phyloP scores from a whole-genome alignment of 495 filamentous ascomycete species.

The Aspergillus sclerotioniger region DNA sequence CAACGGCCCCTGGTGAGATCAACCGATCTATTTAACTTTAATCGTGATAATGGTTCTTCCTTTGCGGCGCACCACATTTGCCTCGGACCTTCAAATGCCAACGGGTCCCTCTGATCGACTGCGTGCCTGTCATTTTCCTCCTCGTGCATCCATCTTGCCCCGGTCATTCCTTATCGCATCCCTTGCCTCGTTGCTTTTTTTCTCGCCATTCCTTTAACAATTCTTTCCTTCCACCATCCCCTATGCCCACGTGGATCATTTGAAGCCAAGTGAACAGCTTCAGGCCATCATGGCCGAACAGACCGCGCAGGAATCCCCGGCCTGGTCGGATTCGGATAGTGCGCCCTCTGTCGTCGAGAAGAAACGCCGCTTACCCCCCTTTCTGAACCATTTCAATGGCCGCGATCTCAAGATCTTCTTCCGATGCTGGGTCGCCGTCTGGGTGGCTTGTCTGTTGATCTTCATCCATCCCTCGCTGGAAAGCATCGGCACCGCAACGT shows the following conservation, averaged over 20 bases:
- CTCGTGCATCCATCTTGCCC: neutral
- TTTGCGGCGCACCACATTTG: too few species aligned
- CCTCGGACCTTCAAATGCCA: neutral
- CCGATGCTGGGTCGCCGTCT: conserved; percentile 41
- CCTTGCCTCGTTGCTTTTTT: neutral
- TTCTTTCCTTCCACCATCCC: neutral
- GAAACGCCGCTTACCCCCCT: conserved; percentile 29
- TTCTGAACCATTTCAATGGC: conserved; percentile 45
- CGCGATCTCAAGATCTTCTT: conserved; percentile 46
- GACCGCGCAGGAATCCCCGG: neutral
- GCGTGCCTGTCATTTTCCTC: neutral
- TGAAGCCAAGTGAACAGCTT: neutral
- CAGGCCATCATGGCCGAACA: neutral
- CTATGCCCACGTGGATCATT: neutral
- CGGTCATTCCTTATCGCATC: neutral
- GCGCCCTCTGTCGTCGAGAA: neutral
- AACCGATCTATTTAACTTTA: too few species aligned
- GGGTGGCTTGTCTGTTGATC: conserved; percentile 42
- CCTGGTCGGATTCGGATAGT: neutral
- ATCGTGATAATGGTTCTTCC: too few species aligned
- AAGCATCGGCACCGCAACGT: conserved; percentile 25
- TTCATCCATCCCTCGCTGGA: conserved; percentile 36
- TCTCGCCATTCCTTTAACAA: neutral
- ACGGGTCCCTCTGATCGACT: neutral
- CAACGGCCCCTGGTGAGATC: too few species aligned